A percentile compares a stretch with the other conserved stretches of the same genome.
Conservation (phyloP, 768 basidiomycete genomes). For the Psilocybe sp. region DNA sequence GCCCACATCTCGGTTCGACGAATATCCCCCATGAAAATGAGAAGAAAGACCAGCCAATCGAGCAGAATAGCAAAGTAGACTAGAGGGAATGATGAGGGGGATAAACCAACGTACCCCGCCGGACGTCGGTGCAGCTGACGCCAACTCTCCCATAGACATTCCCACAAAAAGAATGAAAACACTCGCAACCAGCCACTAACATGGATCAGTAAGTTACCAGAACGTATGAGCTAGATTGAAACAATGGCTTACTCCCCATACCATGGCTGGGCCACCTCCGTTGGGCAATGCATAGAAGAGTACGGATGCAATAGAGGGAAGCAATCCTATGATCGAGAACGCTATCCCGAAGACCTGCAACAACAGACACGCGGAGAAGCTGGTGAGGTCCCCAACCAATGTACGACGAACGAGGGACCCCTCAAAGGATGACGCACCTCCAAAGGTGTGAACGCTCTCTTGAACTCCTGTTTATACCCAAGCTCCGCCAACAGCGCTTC, state of each 20-base stretch:
- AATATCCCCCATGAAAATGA: too few species aligned
- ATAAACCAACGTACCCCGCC: constrained; percentile 34
- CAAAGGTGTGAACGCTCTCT: constrained; percentile 30
- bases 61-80: too few species aligned
- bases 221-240: not conserved
- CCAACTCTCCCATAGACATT: constrained; percentile 62
- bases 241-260: constrained; percentile 53
- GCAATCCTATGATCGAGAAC: constrained; percentile 1
- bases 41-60: too few species aligned
- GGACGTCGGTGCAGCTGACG: constrained; percentile 64
- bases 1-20: too few species aligned
- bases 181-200: constrained; percentile 57
- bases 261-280: constrained; percentile 63
- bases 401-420: constrained; percentile 35
- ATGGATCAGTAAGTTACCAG: not conserved
- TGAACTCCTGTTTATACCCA: constrained; percentile 42
- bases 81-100: too few species aligned
- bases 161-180: constrained; percentile 58
- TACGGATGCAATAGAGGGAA: constrained; percentile 22
- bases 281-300: constrained; percentile 54
- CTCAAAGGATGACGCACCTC: constrained; percentile 32
- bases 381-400: too few species aligned
- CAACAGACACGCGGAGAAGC: too few species aligned
- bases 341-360: not conserved
- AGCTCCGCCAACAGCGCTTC: constrained; percentile 29